Conservation (phyloP, 2,329 filamentous ascomycete genomes). For the Aspergillus terreus region DNA sequence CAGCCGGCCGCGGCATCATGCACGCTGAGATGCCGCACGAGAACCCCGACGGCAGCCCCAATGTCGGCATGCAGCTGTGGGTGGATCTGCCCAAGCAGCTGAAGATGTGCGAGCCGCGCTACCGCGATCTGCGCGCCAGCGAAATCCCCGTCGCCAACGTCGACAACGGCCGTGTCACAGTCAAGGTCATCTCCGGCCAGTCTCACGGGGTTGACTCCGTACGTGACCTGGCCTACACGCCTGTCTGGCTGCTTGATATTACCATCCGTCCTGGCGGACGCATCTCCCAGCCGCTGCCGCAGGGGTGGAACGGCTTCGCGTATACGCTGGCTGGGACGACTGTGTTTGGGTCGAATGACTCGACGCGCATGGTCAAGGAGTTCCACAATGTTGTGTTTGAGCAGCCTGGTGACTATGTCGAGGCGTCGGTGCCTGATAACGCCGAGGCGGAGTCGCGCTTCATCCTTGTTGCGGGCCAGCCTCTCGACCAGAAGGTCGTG, state of each 20-base stretch:
- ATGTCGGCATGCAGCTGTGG: conserved; percentile 91
- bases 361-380: conserved; percentile 39
- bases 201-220: conserved; percentile 81
- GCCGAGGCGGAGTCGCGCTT: conserved; percentile 55
- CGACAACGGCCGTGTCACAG: conserved; percentile 68
- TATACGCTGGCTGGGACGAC: conserved; percentile 77
- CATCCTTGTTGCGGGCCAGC: conserved; percentile 72
- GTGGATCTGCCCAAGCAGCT: conserved; percentile 80
- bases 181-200: conserved; percentile 89
- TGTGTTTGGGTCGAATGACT: conserved; percentile 53
- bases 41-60: conserved; percentile 70
- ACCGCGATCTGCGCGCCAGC: conserved; percentile 72
- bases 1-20: conserved; percentile 83
- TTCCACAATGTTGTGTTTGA: conserved; percentile 91
- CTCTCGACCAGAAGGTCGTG: conserved; percentile 74
- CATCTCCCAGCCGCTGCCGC: conserved; percentile 70
- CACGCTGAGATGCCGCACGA: conserved; percentile 92
- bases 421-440: conserved; percentile 63
- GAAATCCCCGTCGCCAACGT: conserved; percentile 75
- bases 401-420: conserved; percentile 69
- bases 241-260: conserved; percentile 92
- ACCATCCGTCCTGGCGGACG: conserved; percentile 74
- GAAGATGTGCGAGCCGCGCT: conserved; percentile 86
- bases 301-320: conserved; percentile 84
- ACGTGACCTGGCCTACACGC: conserved; percentile 89